Base-by-base conservation (phyloP, 208 protist species). In the Balamuthia mandrillaris region DNA sequence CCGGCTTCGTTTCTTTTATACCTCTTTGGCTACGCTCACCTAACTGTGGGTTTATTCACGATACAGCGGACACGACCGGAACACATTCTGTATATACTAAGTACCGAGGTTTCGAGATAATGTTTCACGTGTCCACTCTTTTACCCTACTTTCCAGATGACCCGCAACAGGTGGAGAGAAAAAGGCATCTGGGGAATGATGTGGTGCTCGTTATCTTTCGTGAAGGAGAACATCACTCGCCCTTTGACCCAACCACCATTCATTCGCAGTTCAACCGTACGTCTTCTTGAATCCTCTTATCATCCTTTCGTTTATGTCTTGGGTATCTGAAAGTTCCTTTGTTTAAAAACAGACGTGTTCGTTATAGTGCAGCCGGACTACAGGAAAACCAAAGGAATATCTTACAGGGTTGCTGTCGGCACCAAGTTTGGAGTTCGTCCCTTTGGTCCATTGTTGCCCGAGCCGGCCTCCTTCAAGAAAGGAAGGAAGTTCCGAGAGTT, bases 81-180 rank as follows among this genome's bases (percentile, higher is more conserved):
- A 81, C 74, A 12, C 74, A 81, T 41, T 51, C 27, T 63, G 74
- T 81, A 63, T 35, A 81, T 63, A 81, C 74, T 21, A 44, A 81
- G 44, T 41, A 65, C 74, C 24, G 44, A n/a, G 74, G 74, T 1
- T 41, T 52, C n/a, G 49, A 81, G 54, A 63, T 81, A 35, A 81
- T 81, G 88, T 91, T 91, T 78, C 89, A 92, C 68, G 89, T 92
- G 12, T 82, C 61, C 37, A 91, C 77, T 18, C 54, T 92, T 51
- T 37, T 92, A 45, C 89, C 88, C 42, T 92, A 83, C 68, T 88
- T 83, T 12, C 44, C 60, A 29, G 87, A 90, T 35, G 89, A 92
- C 47, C 66, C 66, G 49, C 89, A 92, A 68, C 88, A 92, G 77
- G 54, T 90, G 0, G 87, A 90, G 81, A 35, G 87, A n/a, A 90